Base-by-base conservation (phyloP, 306 rosid genomes). In the Trichosanthes cucumerina region DNA sequence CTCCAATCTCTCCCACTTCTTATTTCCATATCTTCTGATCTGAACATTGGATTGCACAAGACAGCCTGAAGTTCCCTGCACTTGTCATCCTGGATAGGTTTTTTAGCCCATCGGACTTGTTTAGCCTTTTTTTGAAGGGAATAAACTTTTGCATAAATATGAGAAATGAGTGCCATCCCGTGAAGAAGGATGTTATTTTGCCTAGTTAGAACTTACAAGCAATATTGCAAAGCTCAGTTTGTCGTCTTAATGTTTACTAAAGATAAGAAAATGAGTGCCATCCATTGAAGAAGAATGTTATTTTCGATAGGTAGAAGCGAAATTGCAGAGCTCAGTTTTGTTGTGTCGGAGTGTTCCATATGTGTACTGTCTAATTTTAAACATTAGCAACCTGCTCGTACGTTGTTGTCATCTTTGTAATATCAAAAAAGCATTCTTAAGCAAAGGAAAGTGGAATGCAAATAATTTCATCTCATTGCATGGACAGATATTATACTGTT, bases 1-100 rank as follows among this genome's bases (percentile, higher is more conserved):
- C 99, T 92, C 76, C 84, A 84, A 54, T 92, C 99, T 36, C 6
- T 83, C 75, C 97, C 98, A 2, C 91, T 92, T 77, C 90, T 96
- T 39, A 68, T 96, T 70, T 96, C 99, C 69, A 92, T 92, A 88
- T 96, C 99, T 39, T 96, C 99, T 50, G 99, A 96, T 84, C 85
- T 96, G 74, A 86, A 90, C 84, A 81, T 96, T 81, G 99, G 93
- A 68, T 62, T 96, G 73, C 97, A 96, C 87, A 93, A 93, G 80
- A 80, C 87, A 78, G 50, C 59, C n/a, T 90, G 87, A 82, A 58
- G 26, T 14, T 34, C 70, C 80, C 83, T 65, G 21, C 24, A 23
- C 28, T 56, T 31, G 41, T 31, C 76, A 11, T 14, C 39, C 36
- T 70, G 76, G 36, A 46, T 43, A 44, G 4, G 4, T 7, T 71